phyloP scores from a whole-genome alignment of 345 rosid genomes.

The Triadica sebifera region DNA sequence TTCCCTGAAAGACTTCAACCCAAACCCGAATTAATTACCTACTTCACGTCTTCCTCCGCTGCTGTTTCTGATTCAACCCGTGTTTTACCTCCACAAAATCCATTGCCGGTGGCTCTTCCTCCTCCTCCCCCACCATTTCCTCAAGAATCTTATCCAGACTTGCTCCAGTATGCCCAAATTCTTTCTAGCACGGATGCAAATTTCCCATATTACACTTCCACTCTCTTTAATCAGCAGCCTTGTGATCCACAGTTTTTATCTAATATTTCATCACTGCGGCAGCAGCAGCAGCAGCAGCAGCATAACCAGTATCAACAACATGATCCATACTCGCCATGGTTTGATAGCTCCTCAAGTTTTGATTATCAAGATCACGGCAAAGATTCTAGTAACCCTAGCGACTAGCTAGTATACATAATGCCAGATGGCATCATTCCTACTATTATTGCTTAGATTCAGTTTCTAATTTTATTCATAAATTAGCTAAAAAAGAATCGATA shows the following conservation, averaged over 20 bases:
- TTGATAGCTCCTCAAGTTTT: slow-evolving; percentile 27
- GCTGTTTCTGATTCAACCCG: slow-evolving; percentile 8
- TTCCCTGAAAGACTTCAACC: slow-evolving; percentile 84
- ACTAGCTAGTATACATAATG: not conserved
- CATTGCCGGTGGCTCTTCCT: slow-evolving; percentile 12
- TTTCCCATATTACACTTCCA: slow-evolving; percentile 55
- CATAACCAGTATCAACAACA: slow-evolving; percentile 1
- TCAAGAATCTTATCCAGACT: slow-evolving; percentile 52
- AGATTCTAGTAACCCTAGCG: slow-evolving; percentile 26
- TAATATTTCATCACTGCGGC: slow-evolving; percentile 25
- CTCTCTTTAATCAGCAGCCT: slow-evolving; percentile 42
- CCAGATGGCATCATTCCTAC: too few relatives aligned
- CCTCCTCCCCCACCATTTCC: slow-evolving; percentile 21
- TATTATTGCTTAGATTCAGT: too few relatives aligned
- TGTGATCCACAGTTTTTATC: slow-evolving; percentile 38
- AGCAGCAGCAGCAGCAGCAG: slow-evolving; percentile 14
- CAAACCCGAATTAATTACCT: slow-evolving; percentile 25
- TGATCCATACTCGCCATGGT: slow-evolving; percentile 29
- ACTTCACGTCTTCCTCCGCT: slow-evolving; percentile 16
- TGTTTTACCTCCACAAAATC: slow-evolving; percentile 12
- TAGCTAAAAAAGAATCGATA: too few relatives aligned
- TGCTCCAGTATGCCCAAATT: slow-evolving; percentile 68
- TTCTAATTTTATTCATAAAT: too few relatives aligned
- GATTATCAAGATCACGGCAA: slow-evolving; percentile 34
- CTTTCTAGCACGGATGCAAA: slow-evolving; percentile 67